Evolutionary conservation across 2,329 filamentous ascomycete species (phyloP), one percentile per base, ranked within the genome.

Genomic region (Talaromyces sp.): DNA sequence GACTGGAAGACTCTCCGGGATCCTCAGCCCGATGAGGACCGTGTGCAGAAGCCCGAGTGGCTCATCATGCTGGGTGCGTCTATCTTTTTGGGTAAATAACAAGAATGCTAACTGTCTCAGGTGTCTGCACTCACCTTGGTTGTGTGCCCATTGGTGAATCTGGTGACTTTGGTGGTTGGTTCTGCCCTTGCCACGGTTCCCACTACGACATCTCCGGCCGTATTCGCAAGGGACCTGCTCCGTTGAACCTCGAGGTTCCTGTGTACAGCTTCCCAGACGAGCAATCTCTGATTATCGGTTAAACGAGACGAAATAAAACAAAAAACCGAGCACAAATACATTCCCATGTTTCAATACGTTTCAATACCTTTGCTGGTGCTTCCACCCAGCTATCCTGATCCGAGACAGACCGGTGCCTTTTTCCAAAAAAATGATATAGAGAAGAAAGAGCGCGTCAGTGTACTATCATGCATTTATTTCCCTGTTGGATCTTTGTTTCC

Each of bases 141-240:
- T 99, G 95, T 86, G 95, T 99, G 70, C 95, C 95, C 75, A 99
- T 99, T 73, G 95, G 96, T 74, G 95, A 99, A 84, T 91, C 95
- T 67, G 95, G 95, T 78, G 96, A 99, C 81, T 99, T 84, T 74
- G 95, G 95, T 77, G 95, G 95, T 76, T 99, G 95, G 95, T 99
- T 99, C 89, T 99, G 95, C 85, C 95, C 95, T 68, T 99, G 95
- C 90, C 95, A 99, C 86, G 95, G 95, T 80, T 97, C 93, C 70
- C 95, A 99, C 85, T 99, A 99, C 87, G 95, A 99, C 78, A 98
- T 99, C 79, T 98, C 93, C 66, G 95, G 95, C 78, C 92, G 95
- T 81, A 91, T 96, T 86, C 89, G 95, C 84, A 97, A 91, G 86
- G 95, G 95, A 68, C 95, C 95, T 66, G 95, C 95, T 64, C 95